Conservation (phyloP, 108 stramenopile species). For the Fragilaria crotonensis region DNA sequence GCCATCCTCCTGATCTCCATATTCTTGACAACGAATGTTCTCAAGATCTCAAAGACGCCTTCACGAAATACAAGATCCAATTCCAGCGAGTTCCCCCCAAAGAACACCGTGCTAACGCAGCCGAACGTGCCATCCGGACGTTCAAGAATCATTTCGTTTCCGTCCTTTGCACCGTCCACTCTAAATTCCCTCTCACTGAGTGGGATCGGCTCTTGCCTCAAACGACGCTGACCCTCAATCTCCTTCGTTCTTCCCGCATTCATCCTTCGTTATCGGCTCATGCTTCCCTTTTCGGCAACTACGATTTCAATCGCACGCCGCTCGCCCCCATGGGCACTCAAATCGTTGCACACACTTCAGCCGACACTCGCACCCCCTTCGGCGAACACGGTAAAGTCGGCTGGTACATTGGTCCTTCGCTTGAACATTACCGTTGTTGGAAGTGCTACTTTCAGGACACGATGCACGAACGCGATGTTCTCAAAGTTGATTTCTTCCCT, state of each 20-base stretch:
- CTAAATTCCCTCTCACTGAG: conserved; percentile 11
- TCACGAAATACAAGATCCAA: conserved; percentile 12
- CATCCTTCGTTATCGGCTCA: conserved; percentile 6
- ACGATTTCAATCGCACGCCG: conserved; percentile 15
- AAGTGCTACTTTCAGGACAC: conserved; percentile 18
- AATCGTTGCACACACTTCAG: conserved; percentile 16
- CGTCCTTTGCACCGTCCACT: conserved; percentile 8
- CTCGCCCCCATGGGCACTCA: conserved; percentile 33
- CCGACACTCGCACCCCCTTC: conserved; percentile 4
- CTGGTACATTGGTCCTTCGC: conserved; percentile 44
- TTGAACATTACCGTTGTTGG: conserved; percentile 38
- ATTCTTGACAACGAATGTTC: conserved; percentile 12
- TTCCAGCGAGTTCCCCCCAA: conserved; percentile 2
- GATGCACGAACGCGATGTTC: conserved; percentile 10
- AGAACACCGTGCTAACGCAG: conserved; percentile 2
- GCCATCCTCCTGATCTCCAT: conserved; percentile 1
- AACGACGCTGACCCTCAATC: conserved; percentile 26
- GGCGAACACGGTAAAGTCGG: conserved; percentile 23
- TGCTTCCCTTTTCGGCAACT: not conserved
- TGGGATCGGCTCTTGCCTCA: conserved; percentile 28
- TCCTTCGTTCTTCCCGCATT: conserved; percentile 22
- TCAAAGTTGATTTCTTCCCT: conserved; percentile 32
- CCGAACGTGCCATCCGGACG: conserved; percentile 9
- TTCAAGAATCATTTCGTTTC: conserved; percentile 12
- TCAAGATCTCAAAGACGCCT: not conserved